Conservation (phyloP, 2,329 filamentous ascomycete genomes). For the Cercospora brassicicola region DNA sequence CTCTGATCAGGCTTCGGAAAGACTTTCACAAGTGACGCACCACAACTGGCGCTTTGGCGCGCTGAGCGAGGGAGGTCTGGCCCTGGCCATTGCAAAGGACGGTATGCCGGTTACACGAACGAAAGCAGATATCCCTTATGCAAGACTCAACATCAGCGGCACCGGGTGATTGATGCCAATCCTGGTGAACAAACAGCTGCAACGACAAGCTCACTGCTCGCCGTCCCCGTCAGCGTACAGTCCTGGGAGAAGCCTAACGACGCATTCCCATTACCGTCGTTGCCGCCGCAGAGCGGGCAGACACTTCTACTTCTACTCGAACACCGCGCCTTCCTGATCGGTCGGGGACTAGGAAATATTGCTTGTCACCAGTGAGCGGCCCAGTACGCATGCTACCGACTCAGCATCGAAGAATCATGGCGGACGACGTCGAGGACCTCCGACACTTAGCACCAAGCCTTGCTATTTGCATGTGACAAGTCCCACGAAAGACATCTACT, state of each 20-base stretch:
- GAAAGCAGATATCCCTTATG: slow-evolving; percentile 52
- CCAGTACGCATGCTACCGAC: neutral
- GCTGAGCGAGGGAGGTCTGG: slow-evolving; percentile 62
- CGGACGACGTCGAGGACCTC: neutral
- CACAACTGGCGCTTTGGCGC: slow-evolving; percentile 58
- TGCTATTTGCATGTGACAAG: neutral
- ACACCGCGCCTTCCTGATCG: neutral
- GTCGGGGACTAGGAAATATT: neutral
- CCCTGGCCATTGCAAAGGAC: slow-evolving; percentile 39
- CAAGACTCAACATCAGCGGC: slow-evolving; percentile 9
- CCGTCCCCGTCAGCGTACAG: neutral
- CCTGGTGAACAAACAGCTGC: neutral
- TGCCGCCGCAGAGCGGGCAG: neutral
- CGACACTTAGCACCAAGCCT: neutral
- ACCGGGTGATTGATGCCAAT: neutral
- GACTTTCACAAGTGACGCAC: neutral
- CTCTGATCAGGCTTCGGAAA: slow-evolving; percentile 13
- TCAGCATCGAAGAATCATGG: neutral
- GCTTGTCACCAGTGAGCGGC: neutral
- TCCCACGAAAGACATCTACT: neutral
- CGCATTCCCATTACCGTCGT: neutral
- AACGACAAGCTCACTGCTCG: neutral
- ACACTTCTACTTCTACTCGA: neutral
- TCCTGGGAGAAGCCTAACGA: neutral
- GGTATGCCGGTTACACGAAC: slow-evolving; percentile 33